Conservation (phyloP, 2,329 filamentous ascomycete genomes). For the Colletotrichum melonis region DNA sequence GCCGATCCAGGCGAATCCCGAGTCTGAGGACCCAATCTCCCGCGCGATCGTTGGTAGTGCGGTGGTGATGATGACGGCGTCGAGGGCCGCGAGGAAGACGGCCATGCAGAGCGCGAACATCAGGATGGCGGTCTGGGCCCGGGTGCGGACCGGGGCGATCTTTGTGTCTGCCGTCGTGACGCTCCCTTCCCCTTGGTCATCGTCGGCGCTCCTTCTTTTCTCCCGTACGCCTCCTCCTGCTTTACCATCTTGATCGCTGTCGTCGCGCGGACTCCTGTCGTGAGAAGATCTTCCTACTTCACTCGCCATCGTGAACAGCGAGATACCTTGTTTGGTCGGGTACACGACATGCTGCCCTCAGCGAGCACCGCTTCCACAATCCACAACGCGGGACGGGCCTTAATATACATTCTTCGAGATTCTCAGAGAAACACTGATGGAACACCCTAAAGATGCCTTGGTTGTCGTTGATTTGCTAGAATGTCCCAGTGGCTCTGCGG, state of each 20-base stretch:
- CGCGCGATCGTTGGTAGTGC: conserved; percentile 73
- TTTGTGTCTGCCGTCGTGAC: conserved; percentile 7
- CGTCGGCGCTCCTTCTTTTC: not conserved
- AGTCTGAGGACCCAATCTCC: conserved; percentile 71
- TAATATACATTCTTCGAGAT: conserved; percentile 4
- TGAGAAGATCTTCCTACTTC: not conserved
- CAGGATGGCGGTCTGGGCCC: conserved; percentile 50
- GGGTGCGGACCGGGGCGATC: conserved; percentile 45
- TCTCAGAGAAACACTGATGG: not conserved
- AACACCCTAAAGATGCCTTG: not conserved
- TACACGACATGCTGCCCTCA: conserved; percentile 7
- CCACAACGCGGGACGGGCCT: not conserved
- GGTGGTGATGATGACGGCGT: conserved; percentile 73
- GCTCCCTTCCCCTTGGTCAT: conserved; percentile 14
- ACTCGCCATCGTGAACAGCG: not conserved
- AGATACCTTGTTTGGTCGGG: not conserved
- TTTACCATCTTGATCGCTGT: not conserved
- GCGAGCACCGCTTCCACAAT: not conserved
- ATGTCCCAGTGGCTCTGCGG: not conserved
- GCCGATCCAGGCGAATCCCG: conserved; percentile 83
- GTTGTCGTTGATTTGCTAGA: not conserved
- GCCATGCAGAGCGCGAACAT: conserved; percentile 55
- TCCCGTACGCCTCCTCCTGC: not conserved
- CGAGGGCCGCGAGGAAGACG: conserved; percentile 66
- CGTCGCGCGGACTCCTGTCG: not conserved